Evolutionary conservation across 352 stramenopile genomes (phyloP), one percentile per base, ranked within the genome.

Genomic region (Phytophthora quininea): DNA sequence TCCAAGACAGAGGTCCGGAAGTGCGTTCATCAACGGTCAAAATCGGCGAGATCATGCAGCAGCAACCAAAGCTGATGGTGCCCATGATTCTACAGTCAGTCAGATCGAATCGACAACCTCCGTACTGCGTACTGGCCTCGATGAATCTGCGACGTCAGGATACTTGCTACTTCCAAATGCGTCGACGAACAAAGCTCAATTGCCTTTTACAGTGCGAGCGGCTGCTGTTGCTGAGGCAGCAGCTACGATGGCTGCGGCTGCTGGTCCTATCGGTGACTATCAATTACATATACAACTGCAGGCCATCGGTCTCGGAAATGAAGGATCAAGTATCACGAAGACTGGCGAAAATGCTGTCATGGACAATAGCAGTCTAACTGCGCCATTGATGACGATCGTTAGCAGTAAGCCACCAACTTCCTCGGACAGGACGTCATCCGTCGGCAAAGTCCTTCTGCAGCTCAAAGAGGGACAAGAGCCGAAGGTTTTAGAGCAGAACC

Each of bases 291-390:
- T 65, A 42, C 37, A 69, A 27, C 58, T 71, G 42, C 62, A 42
- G 1, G 31, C 29, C 3, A 38, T 53, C 3, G 54, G 60, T 50
- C 54, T 12, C 24, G 45, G 29, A 31, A 1, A 45, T 27, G 52
- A 72, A 12, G 67, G 63, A 31, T 49, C 31, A 2, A 43, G 52
- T 49, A 7, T 58, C 46, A 64, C 52, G 51, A 71, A 42, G 52
- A 62, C 58, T 14, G 67, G 30, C 8, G 29, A 62, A 19, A 75
- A 65, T n/a, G 33, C 62, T 7, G 68, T 62, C 14, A 65, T 53
- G 12, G 67, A 69, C 46, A 72, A 69, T n/a, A 72, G 62, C 45
- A 76, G 68, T 12, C 40, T 76, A 7, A 72, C 68, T n/a, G 58
- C 57, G 19, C 68, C 68, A n/a, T 59, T 76, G 49, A 65, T 75